A percentile compares a stretch with the other conserved stretches of the same genome.
These are phyloP conservation scores for Beauveria medogensis DNA, from an alignment of 2,329 filamentous ascomycete genomes.

Conservation along the genomic window DNA sequence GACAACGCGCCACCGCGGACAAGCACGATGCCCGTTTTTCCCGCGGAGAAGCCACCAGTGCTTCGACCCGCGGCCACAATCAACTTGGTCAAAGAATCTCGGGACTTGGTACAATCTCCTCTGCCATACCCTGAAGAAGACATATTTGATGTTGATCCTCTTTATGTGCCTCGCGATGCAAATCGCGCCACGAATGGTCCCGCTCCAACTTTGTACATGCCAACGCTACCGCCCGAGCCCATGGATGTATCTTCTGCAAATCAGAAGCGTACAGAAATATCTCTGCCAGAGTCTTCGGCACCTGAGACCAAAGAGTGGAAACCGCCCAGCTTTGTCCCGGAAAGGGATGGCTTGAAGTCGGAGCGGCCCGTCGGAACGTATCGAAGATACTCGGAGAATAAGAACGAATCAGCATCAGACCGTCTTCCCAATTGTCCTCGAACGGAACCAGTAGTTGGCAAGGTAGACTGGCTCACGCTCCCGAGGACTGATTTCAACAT, in stretches of 20 bases:
- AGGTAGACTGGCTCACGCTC: slow-evolving; percentile 75
- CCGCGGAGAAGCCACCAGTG: slow-evolving; percentile 8
- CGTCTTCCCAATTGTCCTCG: slow-evolving; percentile 63
- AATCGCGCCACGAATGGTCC: slow-evolving; percentile 1
- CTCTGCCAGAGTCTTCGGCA: slow-evolving; percentile 4
- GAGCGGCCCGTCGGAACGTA: slow-evolving; percentile 39
- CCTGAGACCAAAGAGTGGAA: slow-evolving; percentile 33
- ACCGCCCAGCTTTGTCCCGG: slow-evolving; percentile 36
- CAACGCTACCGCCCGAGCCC: slow-evolving; percentile 12
- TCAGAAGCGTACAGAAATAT: background rate
- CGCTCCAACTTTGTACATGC: slow-evolving; percentile 18
- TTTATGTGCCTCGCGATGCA: slow-evolving; percentile 12
- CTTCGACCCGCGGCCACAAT: slow-evolving; percentile 1
- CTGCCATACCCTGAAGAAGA: slow-evolving; percentile 34
- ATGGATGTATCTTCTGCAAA: background rate
- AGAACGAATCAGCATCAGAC: slow-evolving; percentile 22
- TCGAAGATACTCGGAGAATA: slow-evolving; percentile 44
- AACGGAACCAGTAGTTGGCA: slow-evolving; percentile 50
- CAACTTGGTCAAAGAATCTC: background rate
- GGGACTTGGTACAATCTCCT: slow-evolving; percentile 13
- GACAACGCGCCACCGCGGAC: slow-evolving; percentile 4
- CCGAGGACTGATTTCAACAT: slow-evolving; percentile 67
- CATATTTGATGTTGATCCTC: slow-evolving; percentile 15
- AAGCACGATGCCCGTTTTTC: slow-evolving; percentile 1
- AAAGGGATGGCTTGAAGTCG: slow-evolving; percentile 23